Percentiles rank a stretch among this genome's conserved stretches.
phyloP scores from a whole-genome alignment of 2,329 filamentous ascomycete genomes.

The Colletotrichum sp. region DNA sequence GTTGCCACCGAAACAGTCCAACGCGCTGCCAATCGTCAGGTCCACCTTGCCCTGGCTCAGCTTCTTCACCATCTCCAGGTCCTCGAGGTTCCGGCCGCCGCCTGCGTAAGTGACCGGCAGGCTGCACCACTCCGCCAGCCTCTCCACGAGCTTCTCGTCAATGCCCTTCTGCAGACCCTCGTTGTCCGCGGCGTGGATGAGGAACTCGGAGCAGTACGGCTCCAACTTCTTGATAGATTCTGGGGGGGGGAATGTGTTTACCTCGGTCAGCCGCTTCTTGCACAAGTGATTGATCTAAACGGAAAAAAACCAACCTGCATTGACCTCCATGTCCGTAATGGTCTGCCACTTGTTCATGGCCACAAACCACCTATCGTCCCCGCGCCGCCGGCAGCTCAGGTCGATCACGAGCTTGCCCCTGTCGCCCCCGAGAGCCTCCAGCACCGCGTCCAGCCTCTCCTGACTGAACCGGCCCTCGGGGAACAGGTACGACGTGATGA shows the following conservation, averaged over 20 bases:
- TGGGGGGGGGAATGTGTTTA: slow-evolving; percentile 35
- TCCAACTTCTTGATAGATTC: slow-evolving; percentile 82
- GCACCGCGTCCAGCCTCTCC: slow-evolving; percentile 73
- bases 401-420: slow-evolving; percentile 89
- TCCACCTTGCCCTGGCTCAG: slow-evolving; percentile 85
- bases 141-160: slow-evolving; percentile 80
- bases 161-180: slow-evolving; percentile 93
- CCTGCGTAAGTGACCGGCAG: slow-evolving; percentile 97
- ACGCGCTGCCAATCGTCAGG: slow-evolving; percentile 92
- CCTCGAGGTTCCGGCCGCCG: slow-evolving; percentile 81
- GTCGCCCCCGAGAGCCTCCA: slow-evolving; percentile 74
- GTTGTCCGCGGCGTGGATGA: slow-evolving; percentile 96
- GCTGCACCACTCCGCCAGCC: slow-evolving; percentile 81
- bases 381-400: slow-evolving; percentile 83
- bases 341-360: slow-evolving; percentile 99
- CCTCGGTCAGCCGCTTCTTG: not conserved
- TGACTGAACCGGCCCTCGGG: slow-evolving; percentile 83
- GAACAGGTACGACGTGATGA: slow-evolving; percentile 96
- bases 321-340: slow-evolving; percentile 94
- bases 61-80: slow-evolving; percentile 80
- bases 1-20: slow-evolving; percentile 93
- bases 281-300: not conserved
- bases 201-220: slow-evolving; percentile 93
- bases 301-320: slow-evolving; percentile 57
- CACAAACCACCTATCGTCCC: slow-evolving; percentile 82